These are phyloP conservation scores for Lodderomyces beijingensis DNA, from an alignment of 1,139 yeast genomes.

Conservation along the genomic window DNA sequence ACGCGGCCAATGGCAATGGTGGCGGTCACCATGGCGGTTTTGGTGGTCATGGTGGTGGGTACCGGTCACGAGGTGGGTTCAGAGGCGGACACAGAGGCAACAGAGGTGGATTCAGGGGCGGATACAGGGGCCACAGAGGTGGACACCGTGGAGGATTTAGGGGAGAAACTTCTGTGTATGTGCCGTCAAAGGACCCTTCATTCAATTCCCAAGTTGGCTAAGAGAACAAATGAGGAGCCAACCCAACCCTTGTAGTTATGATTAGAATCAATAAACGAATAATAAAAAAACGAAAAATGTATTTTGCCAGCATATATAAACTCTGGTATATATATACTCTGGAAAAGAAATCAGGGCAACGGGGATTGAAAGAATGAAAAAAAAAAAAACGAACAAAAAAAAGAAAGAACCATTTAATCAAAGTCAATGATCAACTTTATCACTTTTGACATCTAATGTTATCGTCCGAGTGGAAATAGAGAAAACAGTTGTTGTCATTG, in stretches of 20 bases:
- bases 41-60: slow-evolving; percentile 30
- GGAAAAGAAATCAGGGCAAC: too few relatives aligned
- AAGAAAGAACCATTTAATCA: too few relatives aligned
- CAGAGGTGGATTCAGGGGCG: slow-evolving; percentile 20
- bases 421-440: not conserved
- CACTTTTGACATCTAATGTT: slow-evolving; percentile 8
- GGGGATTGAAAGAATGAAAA: too few relatives aligned
- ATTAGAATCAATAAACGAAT: too few relatives aligned
- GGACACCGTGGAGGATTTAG: slow-evolving; percentile 13
- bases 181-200: slow-evolving; percentile 18
- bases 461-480: slow-evolving; percentile 8
- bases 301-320: too few relatives aligned
- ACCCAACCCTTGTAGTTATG: too few relatives aligned
- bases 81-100: slow-evolving; percentile 21
- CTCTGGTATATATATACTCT: too few relatives aligned
- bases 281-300: too few relatives aligned
- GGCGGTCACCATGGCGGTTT: slow-evolving; percentile 2
- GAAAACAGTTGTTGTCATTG: slow-evolving; percentile 27
- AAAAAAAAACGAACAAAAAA: too few relatives aligned
- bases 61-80: slow-evolving; percentile 27
- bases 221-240: too few relatives aligned
- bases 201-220: too few relatives aligned
- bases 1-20: slow-evolving; percentile 15
- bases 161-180: slow-evolving; percentile 16
- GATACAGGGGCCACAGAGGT: slow-evolving; percentile 13